Base-by-base conservation (phyloP, 73 alveolate genomes). In the Tetrahymena elliotti region DNA sequence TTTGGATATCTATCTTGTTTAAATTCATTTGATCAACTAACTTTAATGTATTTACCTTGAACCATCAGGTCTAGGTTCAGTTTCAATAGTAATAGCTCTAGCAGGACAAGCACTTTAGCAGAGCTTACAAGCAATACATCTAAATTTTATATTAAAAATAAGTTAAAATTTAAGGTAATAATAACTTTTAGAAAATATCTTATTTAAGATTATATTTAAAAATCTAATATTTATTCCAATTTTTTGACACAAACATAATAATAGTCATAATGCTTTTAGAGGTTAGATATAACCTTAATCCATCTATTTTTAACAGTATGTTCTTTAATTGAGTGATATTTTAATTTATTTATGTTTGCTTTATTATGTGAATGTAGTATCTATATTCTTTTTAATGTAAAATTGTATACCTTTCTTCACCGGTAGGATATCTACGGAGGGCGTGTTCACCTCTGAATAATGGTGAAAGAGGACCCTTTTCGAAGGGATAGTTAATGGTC, bases 371-470 rank as follows among this genome's bases (percentile, higher is more conserved):
- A 1, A n/a, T 68, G 39, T 6, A 68, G 22, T 68, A 27, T n/a
- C 34, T 68, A 16, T 36, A 27, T 0, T 68, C 3, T 5, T 68
- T 31, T 68, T 6, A 68, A 68, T 68, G 16, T 24, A 27, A 31
- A n/a, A n/a, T 31, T 68, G n/a, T 68, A 22, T 68, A 94, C 96
- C 96, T 93, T 88, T 98, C 99, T 93, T 98, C 99, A 4, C 99
- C 99, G 3, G 99, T 98, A 6, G 99, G 99, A 94, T 98, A 98
- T 53, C 99, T 92, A 96, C 99, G 97, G 84, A 98, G 97, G 52
- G 98, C 99, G 93, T 98, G 99, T 94, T 98, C 99, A 93, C 99
- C 99, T 97, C 99, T 97, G 97, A 98, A 98, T 93, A 97, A 40
- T 9, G 99, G 99, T 52, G 98, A 94, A 54, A 98, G 96, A 11